A percentile compares a stretch with the other conserved stretches of the same genome.
These are phyloP conservation scores for Noccaea caerulescens DNA, from an alignment of 345 rosid genomes.

Conservation along the genomic window DNA sequence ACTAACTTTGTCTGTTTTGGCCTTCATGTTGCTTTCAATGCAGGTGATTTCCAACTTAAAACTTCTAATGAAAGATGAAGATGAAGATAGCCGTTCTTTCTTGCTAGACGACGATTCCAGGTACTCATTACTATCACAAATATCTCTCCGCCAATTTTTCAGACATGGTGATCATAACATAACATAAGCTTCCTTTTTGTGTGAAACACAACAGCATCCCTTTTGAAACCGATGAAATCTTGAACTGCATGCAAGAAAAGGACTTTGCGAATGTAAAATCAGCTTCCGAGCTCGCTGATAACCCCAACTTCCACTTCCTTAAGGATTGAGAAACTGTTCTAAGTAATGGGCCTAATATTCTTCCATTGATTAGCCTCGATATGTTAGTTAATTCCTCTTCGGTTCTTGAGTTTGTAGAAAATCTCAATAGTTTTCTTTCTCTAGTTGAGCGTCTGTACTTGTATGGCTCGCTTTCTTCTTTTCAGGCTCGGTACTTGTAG, in stretches of 20 bases:
- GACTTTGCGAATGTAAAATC: slow-evolving; percentile 68
- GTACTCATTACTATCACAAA: slow-evolving; percentile 41
- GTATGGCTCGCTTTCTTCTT: neutral
- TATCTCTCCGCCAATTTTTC: neutral
- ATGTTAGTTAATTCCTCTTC: slow-evolving; percentile 5
- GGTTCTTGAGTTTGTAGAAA: slow-evolving; percentile 1
- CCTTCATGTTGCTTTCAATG: slow-evolving; percentile 12
- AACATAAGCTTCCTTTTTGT: neutral
- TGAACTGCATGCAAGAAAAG: slow-evolving; percentile 55
- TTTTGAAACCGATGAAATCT: slow-evolving; percentile 75
- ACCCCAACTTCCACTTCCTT: slow-evolving; percentile 79
- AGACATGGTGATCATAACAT: slow-evolving; percentile 32
- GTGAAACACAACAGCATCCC: slow-evolving; percentile 63
- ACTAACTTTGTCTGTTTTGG: neutral
- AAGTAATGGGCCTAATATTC: neutral
- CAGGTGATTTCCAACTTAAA: slow-evolving; percentile 90
- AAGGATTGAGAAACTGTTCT: slow-evolving; percentile 51
- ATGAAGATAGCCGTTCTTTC: slow-evolving; percentile 61
- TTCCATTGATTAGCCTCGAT: slow-evolving; percentile 16
- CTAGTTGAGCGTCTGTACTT: neutral
- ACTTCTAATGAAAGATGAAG: slow-evolving; percentile 62
- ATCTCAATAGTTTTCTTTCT: slow-evolving; percentile 19
- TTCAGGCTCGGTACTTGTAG: neutral
- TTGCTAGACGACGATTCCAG: slow-evolving; percentile 79
- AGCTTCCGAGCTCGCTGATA: slow-evolving; percentile 67